These are phyloP conservation scores for Xylaria cubensis DNA, from an alignment of 495 filamentous ascomycete species.

Conservation along the genomic window DNA sequence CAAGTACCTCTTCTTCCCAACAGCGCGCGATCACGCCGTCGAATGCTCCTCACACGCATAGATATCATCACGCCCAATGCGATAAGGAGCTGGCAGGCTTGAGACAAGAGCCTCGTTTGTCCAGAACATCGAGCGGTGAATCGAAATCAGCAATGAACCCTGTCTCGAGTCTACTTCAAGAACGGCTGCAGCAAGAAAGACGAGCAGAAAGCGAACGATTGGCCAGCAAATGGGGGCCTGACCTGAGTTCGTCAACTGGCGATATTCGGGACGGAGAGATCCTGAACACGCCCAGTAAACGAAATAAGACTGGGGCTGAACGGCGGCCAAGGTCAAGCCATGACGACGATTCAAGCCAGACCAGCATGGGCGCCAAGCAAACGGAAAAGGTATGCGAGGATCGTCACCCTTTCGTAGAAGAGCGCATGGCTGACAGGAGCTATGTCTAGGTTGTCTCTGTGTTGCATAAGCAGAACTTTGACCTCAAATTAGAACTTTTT, in stretches of 20 bases:
- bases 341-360: constrained; percentile 45
- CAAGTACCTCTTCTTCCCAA: constrained; percentile 44
- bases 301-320: constrained; percentile 36
- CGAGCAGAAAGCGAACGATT: constrained; percentile 53
- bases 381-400: constrained; percentile 48
- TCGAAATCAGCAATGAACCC: constrained; percentile 37
- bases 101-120: constrained; percentile 41
- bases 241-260: constrained; percentile 39
- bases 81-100: constrained; percentile 28
- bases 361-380: constrained; percentile 55
- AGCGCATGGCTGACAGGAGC: constrained; percentile 21
- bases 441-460: constrained; percentile 53
- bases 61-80: constrained; percentile 39
- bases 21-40: constrained; percentile 33
- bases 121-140: constrained; percentile 42
- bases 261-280: constrained; percentile 36
- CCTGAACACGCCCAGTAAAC: constrained; percentile 43
- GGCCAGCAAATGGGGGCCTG: constrained; percentile 43
- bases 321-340: constrained; percentile 43
- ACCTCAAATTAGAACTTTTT: constrained; percentile 83
- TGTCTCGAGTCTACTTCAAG: constrained; percentile 56
- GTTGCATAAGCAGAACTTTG: constrained; percentile 87
- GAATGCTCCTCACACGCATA: constrained; percentile 36
- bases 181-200: constrained; percentile 57
- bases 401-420: not conserved